Evolutionary conservation across 441 rosid genomes (phyloP), one percentile per base, ranked within the genome.

Genomic region (Mallotus japonicus): DNA sequence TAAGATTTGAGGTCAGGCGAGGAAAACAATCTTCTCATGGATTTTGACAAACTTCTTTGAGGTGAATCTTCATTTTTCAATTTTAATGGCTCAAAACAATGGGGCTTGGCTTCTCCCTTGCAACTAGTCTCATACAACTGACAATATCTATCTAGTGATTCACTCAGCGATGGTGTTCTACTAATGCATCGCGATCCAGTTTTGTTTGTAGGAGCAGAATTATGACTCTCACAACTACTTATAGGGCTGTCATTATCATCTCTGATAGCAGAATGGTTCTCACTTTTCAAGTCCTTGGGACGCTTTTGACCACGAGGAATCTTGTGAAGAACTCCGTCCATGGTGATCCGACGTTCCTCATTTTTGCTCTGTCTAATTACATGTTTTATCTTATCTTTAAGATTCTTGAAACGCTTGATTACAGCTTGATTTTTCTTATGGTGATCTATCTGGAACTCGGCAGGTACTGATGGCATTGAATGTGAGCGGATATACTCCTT

Each of bases 271-370:
- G 66, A 56, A 3, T 42, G 70, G 10, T 75, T 78, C 72, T 90
- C 83, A 24, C 71, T 63, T 62, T 83, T 85, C 80, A 85, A 71
- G 77, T 90, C 91, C 76, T 79, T 82, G 6, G 91, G 85, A 53
- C 87, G 80, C 5, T 77, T 81, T 1, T 85, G 73, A 28, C 79
- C 84, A 0, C 75, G 86, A 50, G 99, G 99, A 11, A 95, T 82
- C 81, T 87, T 91, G 81, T 92, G 90, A 62, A 92, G 87, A 53
- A 92, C 77, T 17, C 90, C 97, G 72, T 95, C 97, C 95, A 86
- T 89, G 44, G 92, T 76, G 46, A 92, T 89, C 71, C 97, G 77
- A 12, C 77, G 88, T 76, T 83, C 86, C 81, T 94, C 96, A 17
- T 82, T 82, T 78, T 83, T 82, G 80, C 84, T 82, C 79, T 85